phyloP scores from a whole-genome alignment of 352 stramenopile species.

The Phytophthora boehmeriae region DNA sequence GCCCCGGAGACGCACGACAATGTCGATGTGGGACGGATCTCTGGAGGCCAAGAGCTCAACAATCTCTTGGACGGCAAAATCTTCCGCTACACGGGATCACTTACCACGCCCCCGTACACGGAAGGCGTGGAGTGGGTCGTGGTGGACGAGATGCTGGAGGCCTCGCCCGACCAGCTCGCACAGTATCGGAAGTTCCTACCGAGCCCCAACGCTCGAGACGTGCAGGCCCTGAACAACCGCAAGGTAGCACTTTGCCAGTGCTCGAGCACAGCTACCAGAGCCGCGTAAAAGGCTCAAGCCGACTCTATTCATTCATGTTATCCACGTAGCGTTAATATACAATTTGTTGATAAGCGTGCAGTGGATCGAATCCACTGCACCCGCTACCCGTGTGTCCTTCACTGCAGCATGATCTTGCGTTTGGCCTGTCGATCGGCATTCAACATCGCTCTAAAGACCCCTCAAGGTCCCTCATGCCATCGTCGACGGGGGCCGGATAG shows the following conservation, averaged over 20 bases:
- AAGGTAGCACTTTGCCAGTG: slow-evolving; percentile 34
- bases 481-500: background rate
- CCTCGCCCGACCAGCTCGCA: slow-evolving; percentile 55
- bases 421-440: slow-evolving; percentile 19
- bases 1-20: slow-evolving; percentile 27
- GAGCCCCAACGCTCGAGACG: slow-evolving; percentile 50
- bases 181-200: slow-evolving; percentile 51
- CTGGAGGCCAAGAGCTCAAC: slow-evolving; percentile 28
- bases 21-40: slow-evolving; percentile 39
- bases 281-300: background rate
- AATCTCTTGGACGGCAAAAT: slow-evolving; percentile 42
- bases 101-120: slow-evolving; percentile 78
- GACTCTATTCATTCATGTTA: background rate
- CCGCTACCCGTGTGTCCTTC: slow-evolving; percentile 7
- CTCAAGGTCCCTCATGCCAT: slow-evolving; percentile 19
- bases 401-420: slow-evolving; percentile 23
- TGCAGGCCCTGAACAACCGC: slow-evolving; percentile 58
- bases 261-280: slow-evolving; percentile 19
- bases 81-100: slow-evolving; percentile 65
- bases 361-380: slow-evolving; percentile 7
- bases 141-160: slow-evolving; percentile 49
- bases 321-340: slow-evolving; percentile 12
- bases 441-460: slow-evolving; percentile 31
- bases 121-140: slow-evolving; percentile 80
- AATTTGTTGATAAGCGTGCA: slow-evolving; percentile 13